Percentiles rank a stretch among this genome's conserved stretches.
These are phyloP conservation scores for Kwoniella pini DNA, from an alignment of 768 basidiomycete genomes.

Conservation along the genomic window DNA sequence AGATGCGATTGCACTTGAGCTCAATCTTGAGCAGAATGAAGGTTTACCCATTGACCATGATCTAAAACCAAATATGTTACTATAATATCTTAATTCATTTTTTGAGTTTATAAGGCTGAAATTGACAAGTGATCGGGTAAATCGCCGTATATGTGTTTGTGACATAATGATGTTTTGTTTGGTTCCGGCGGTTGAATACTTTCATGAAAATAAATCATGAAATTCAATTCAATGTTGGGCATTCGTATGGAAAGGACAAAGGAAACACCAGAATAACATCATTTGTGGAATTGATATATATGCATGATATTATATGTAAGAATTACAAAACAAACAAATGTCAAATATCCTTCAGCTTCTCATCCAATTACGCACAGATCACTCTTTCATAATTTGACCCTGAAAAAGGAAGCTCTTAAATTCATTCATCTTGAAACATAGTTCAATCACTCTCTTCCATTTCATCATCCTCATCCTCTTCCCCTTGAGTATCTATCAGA, in stretches of 20 bases:
- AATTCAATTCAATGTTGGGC: too few species aligned
- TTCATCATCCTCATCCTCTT: conserved; percentile 13
- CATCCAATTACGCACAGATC: background rate
- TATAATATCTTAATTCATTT: background rate
- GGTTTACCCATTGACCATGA: conserved; percentile 2
- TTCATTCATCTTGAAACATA: conserved; percentile 4
- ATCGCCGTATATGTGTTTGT: background rate
- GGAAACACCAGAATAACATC: too few species aligned
- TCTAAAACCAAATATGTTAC: too few species aligned
- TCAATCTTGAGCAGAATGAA: background rate
- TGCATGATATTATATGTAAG: conserved; percentile 5
- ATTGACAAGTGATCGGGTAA: background rate
- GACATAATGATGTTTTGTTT: conserved; percentile 12
- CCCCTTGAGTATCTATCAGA: conserved; percentile 17
- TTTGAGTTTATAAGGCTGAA: background rate
- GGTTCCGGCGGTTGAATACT: conserved; percentile 10
- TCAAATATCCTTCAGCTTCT: background rate
- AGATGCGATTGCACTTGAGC: too few species aligned
- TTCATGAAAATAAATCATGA: background rate
- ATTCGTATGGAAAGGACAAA: too few species aligned
- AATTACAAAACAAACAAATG: background rate
- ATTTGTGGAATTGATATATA: too few species aligned
- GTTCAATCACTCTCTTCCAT: conserved; percentile 16
- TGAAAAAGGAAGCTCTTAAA: background rate
- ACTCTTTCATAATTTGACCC: background rate